phyloP scores from a whole-genome alignment of 2,329 filamentous ascomycete species.

The Acephala macrosclerotiorum region DNA sequence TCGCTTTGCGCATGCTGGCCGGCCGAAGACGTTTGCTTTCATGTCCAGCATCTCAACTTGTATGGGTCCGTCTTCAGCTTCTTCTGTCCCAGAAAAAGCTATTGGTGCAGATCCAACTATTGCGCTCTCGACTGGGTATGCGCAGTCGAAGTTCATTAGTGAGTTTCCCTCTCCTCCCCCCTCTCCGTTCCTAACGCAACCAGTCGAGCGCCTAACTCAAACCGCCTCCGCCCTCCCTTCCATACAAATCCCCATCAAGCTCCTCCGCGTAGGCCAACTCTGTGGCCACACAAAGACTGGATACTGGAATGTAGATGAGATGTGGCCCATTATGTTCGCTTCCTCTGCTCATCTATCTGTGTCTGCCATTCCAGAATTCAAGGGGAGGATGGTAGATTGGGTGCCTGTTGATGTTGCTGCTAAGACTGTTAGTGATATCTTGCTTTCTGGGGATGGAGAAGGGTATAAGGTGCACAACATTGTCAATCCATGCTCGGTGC shows the following conservation, averaged over 20 bases:
- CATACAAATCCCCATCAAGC: constrained; percentile 31
- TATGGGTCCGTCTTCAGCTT: constrained; percentile 32
- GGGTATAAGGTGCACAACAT: constrained; percentile 39
- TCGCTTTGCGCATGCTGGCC: constrained; percentile 37
- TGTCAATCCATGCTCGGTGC: constrained; percentile 34
- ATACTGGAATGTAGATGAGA: constrained; percentile 38
- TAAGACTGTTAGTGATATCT: constrained; percentile 27
- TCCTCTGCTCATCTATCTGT: constrained; percentile 29
- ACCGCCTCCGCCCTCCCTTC: constrained; percentile 17
- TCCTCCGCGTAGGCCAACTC: constrained; percentile 41
- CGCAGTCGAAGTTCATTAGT: constrained; percentile 42
- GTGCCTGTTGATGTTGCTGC: constrained; percentile 40
- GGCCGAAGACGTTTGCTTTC: constrained; percentile 38
- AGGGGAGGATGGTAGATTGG: constrained; percentile 35
- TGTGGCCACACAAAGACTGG: constrained; percentile 36
- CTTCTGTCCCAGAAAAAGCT: constrained; percentile 32
- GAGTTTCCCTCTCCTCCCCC: constrained; percentile 13
- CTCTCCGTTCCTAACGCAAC: neutral
- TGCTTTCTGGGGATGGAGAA: neutral
- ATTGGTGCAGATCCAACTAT: constrained; percentile 34
- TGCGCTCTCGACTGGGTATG: constrained; percentile 39
- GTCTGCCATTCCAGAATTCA: constrained; percentile 28
- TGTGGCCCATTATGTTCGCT: constrained; percentile 40
- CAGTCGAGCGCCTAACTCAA: constrained; percentile 39
- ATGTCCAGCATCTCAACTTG: constrained; percentile 41